Evolutionary conservation across 805 yeast species (phyloP), one percentile per base, ranked within the genome.

Genomic region (Lipomyces mesembrius): DNA sequence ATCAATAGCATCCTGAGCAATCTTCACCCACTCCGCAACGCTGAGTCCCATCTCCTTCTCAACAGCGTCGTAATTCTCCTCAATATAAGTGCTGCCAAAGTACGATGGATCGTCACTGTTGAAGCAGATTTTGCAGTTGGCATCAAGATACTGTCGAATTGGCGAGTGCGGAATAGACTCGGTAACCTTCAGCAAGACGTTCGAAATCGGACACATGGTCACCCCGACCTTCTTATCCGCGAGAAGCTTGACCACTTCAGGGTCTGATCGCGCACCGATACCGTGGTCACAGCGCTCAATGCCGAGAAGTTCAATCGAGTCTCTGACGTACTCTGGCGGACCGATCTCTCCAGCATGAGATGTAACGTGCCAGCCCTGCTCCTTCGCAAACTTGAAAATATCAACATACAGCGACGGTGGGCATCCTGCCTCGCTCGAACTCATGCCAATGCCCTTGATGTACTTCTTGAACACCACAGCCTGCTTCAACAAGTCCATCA

Each of bases 321-420:
- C 82, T 9, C 79, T 66, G 34, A 90, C 90, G 71, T 81, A 89
- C n/a, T 85, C 83, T 54, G 91, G 87, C 70, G 88, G 91, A 62
- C 94, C 96, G 80, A 91, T 96, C 78, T 91, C 96, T 73, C 96
- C 96, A 2, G 95, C 96, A 74, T 91, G 96, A 1, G 96, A 94
- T 49, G 96, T 91, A 63, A 89, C 81, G 52, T 86, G 83, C 63
- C 88, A 83, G 29, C 84, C 78, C 29, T 88, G 85, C 29, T 80
- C 78, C 63, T 80, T 81, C 7, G 89, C 83, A 25, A 76, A 73
- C 9, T 77, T 72, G 76, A 87, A 91, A 75, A 92, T 87, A 59
- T 88, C 90, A 14, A 78, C 79, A 74, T 90, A 91, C 59, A 88
- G 75, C 60, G 84, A 82, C 11, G 96, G 94, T 17, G 93, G 94